A percentile compares a stretch with the other conserved stretches of the same genome.
Evolutionary conservation across 495 filamentous ascomycete species (phyloP).

Genomic region (Diplogelasinospora grovesii): DNA sequence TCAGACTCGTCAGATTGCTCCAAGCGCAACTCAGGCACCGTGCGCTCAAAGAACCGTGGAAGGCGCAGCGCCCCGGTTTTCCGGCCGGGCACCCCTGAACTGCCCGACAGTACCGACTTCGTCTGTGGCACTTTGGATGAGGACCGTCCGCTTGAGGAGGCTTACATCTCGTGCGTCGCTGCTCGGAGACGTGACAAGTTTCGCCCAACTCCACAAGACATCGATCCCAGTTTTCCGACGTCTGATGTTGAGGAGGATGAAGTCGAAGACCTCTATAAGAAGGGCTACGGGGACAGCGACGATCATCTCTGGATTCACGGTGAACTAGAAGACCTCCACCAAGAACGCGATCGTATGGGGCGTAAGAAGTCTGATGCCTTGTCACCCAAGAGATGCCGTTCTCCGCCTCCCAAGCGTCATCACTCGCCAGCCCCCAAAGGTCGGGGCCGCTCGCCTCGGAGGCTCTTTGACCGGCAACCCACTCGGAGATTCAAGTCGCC

Average conservation of each 20-base stretch:
- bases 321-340: slow-evolving; percentile 49
- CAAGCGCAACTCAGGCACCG: slow-evolving; percentile 12
- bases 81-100: slow-evolving; percentile 68
- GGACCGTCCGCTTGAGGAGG: slow-evolving; percentile 86
- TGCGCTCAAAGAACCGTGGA: slow-evolving; percentile 24
- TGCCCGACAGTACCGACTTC: slow-evolving; percentile 96
- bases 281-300: slow-evolving; percentile 48
- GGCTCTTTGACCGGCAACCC: slow-evolving; percentile 56
- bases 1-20: slow-evolving; percentile 37
- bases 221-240: slow-evolving; percentile 93
- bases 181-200: slow-evolving; percentile 74
- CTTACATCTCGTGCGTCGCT: slow-evolving; percentile 80
- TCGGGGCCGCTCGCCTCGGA: slow-evolving; percentile 48
- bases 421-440: slow-evolving; percentile 43
- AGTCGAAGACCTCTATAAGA: slow-evolving; percentile 51
- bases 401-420: slow-evolving; percentile 40
- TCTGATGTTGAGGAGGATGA: slow-evolving; percentile 88
- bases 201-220: slow-evolving; percentile 78
- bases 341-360: slow-evolving; percentile 32
- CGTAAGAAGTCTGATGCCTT: slow-evolving; percentile 28
- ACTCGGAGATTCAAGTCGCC: slow-evolving; percentile 67
- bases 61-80: slow-evolving; percentile 41
- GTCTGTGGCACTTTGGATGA: slow-evolving; percentile 96
- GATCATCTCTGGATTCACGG: slow-evolving; percentile 51
- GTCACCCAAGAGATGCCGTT: slow-evolving; percentile 39